Conservation (phyloP, 495 filamentous ascomycete genomes). For the Staphylotrichum longicolle region DNA sequence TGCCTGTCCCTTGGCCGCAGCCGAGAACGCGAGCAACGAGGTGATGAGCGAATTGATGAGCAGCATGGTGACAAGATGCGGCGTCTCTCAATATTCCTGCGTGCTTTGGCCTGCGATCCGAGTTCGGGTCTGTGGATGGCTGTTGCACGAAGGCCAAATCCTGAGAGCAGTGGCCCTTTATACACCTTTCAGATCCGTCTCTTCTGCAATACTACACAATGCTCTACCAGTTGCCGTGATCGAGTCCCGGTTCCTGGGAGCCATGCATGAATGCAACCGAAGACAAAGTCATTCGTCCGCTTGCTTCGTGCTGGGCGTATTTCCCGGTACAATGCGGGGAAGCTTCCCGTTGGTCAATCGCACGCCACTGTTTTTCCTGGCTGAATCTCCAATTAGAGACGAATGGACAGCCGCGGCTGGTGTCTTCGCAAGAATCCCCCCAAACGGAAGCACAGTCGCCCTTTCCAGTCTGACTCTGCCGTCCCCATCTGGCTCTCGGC, state of each 20-base stretch:
- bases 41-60: neutral
- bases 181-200: neutral
- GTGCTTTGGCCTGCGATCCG: too few relatives aligned
- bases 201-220: too few relatives aligned
- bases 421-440: too few relatives aligned
- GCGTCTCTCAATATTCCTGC: too few relatives aligned
- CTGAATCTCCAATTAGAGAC: neutral
- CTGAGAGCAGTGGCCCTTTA: too few relatives aligned
- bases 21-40: neutral
- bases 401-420: neutral
- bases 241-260: neutral
- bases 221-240: slow-evolving; percentile 2
- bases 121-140: too few relatives aligned
- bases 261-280: neutral
- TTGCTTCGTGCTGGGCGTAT: neutral
- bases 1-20: neutral
- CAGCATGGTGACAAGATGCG: neutral
- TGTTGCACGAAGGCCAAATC: too few relatives aligned
- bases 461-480: too few relatives aligned
- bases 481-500: too few relatives aligned
- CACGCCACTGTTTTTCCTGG: too few relatives aligned
- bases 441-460: too few relatives aligned
- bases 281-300: neutral
- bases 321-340: neutral
- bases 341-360: neutral